Evolutionary conservation across 768 basidiomycete species (phyloP).

Genomic region (Sarcomyxa edulis): DNA sequence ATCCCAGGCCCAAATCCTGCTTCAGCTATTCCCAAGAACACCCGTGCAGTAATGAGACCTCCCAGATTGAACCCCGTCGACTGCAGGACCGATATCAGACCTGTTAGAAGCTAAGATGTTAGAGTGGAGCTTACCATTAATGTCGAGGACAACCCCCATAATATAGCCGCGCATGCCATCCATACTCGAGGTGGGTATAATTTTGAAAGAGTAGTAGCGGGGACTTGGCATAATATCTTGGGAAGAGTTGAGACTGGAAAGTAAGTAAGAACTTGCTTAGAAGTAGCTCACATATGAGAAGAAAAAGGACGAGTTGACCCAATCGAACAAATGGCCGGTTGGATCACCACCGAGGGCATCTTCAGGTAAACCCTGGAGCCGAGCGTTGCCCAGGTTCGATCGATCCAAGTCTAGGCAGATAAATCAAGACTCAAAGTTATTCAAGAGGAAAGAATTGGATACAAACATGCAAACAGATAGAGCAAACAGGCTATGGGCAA

Average conservation of each 20-base stretch:
- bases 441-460: not conserved
- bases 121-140: constrained; percentile 46
- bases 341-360: constrained; percentile 66
- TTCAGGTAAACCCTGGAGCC: constrained; percentile 62
- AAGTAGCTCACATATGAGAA: constrained; percentile 76
- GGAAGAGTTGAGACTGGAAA: not conserved
- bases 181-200: constrained; percentile 63
- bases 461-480: constrained; percentile 73
- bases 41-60: constrained; percentile 50
- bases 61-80: constrained; percentile 55
- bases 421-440: constrained; percentile 3
- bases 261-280: constrained; percentile 41
- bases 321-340: constrained; percentile 67
- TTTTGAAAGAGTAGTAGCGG: constrained; percentile 61
- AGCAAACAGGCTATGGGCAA: constrained; percentile 69
- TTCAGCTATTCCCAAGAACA: constrained; percentile 74
- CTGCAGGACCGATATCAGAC: constrained; percentile 27
- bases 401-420: constrained; percentile 70
- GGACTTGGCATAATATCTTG: constrained; percentile 70
- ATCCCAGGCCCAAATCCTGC: constrained; percentile 75
- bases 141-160: constrained; percentile 75
- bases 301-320: constrained; percentile 75
- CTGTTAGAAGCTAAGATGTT: not conserved
- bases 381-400: constrained; percentile 75
- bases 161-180: constrained; percentile 59